These are phyloP conservation scores for Corymbia maculata DNA, from an alignment of 345 rosid species.

Conservation along the genomic window DNA sequence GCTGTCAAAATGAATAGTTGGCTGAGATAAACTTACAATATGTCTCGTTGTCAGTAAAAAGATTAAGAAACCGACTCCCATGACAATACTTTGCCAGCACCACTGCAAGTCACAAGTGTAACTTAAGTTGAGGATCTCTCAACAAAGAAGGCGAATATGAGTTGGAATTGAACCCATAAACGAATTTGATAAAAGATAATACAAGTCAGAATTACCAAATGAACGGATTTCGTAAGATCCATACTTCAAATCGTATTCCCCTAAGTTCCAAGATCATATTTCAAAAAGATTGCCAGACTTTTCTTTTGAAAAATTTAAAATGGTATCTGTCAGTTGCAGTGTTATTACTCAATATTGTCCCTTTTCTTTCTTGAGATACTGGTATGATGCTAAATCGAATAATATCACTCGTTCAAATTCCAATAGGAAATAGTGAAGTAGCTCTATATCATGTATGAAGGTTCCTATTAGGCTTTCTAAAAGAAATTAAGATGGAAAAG, in stretches of 20 bases:
- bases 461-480: not conserved
- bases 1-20: not conserved
- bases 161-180: not conserved
- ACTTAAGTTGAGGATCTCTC: not conserved
- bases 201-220: not conserved
- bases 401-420: not conserved
- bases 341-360: not conserved
- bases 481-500: not conserved
- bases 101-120: slow-evolving; percentile 42
- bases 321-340: not conserved
- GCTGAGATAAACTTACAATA: slow-evolving; percentile 32
- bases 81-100: slow-evolving; percentile 78
- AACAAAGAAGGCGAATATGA: not conserved
- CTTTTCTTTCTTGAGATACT: not conserved
- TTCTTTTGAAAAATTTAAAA: not conserved
- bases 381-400: not conserved
- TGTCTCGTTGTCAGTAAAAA: slow-evolving; percentile 70
- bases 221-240: not conserved
- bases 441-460: not conserved
- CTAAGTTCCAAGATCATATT: not conserved
- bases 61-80: slow-evolving; percentile 64
- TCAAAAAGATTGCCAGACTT: not conserved
- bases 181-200: not conserved
- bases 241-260: not conserved
- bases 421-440: not conserved